Evolutionary conservation across 495 filamentous ascomycete species (phyloP).

Genomic region (Penicillium paxilli): DNA sequence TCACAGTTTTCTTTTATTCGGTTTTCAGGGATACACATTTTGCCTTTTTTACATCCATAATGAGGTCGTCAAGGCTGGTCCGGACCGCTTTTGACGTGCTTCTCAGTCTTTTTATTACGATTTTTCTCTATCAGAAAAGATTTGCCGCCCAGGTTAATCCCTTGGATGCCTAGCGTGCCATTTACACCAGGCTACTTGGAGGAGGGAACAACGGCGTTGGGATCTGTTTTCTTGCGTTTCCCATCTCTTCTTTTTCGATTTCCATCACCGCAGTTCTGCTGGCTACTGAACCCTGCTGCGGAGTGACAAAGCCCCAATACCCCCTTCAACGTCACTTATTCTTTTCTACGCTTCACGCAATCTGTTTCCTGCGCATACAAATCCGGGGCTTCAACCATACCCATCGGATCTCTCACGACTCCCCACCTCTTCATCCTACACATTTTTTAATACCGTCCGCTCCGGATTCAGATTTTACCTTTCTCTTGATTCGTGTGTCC

Average conservation of each 20-base stretch:
- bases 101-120: constrained; percentile 10
- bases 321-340: neutral
- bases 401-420: neutral
- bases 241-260: neutral
- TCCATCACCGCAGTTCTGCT: neutral
- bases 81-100: constrained; percentile 26
- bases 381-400: constrained; percentile 2
- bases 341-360: neutral
- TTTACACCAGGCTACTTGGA: neutral
- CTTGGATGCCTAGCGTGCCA: neutral
- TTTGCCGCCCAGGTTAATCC: neutral
- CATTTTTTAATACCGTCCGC: constrained; percentile 6
- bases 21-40: constrained; percentile 11
- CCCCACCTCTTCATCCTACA: neutral
- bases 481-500: neutral
- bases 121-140: constrained; percentile 13
- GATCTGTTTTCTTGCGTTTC: neutral
- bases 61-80: constrained; percentile 33
- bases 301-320: neutral
- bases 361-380: neutral
- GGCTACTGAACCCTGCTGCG: neutral
- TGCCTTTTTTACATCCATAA: constrained; percentile 10
- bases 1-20: constrained; percentile 9
- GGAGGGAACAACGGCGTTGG: neutral
- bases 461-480: neutral